Evolutionary conservation across 169 alveolate genomes (phyloP).

Genomic region (Plasmodium malariae): DNA sequence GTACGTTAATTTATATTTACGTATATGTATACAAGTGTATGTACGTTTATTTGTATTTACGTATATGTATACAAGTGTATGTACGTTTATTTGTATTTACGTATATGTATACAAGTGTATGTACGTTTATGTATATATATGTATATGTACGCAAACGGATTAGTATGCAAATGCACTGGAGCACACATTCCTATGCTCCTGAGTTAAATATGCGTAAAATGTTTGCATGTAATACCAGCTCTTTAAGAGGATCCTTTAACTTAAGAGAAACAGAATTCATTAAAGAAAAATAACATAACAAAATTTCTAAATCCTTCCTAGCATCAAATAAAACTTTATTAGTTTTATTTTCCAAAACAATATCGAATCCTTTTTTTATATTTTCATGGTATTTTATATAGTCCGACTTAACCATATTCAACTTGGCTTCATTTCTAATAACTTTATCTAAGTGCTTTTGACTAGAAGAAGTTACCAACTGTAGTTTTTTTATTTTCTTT

Average conservation of each 20-base stretch:
- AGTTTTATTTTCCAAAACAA: conserved; percentile 63
- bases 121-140: too few species aligned
- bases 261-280: conserved; percentile 72
- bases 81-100: too few species aligned
- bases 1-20: too few species aligned
- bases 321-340: conserved; percentile 73
- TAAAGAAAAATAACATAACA: conserved; percentile 53
- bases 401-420: conserved; percentile 60
- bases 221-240: conserved; percentile 24
- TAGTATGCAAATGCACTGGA: too few species aligned
- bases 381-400: conserved; percentile 44
- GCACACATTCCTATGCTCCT: too few species aligned
- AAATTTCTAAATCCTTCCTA: conserved; percentile 61
- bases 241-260: conserved; percentile 66
- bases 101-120: too few species aligned
- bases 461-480: conserved; percentile 18
- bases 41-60: too few species aligned
- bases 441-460: conserved; percentile 74
- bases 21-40: too few species aligned
- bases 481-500: conserved; percentile 71
- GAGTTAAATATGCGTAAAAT: not conserved
- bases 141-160: too few species aligned
- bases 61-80: too few species aligned
- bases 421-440: conserved; percentile 64
- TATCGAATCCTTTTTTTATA: conserved; percentile 61